Evolutionary conservation across 2,329 filamentous ascomycete species (phyloP).

Genomic region (Didymella pinodella): DNA sequence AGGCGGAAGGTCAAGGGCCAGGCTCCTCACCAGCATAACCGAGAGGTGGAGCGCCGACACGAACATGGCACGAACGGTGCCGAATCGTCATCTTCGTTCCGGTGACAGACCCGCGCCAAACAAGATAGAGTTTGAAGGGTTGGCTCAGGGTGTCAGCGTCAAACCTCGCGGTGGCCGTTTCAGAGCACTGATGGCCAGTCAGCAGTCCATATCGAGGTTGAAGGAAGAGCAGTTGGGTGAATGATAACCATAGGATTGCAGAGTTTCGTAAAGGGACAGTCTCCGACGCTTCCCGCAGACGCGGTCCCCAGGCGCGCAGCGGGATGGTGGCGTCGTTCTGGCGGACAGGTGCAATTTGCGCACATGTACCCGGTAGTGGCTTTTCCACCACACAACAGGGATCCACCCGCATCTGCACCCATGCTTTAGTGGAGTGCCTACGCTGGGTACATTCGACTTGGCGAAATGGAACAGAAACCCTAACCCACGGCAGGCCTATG

Average conservation of each 20-base stretch:
- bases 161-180: slow-evolving; percentile 12
- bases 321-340: slow-evolving; percentile 10
- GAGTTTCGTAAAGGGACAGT: not conserved
- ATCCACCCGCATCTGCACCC: slow-evolving; percentile 13
- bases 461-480: slow-evolving; percentile 2
- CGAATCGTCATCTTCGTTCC: slow-evolving; percentile 31
- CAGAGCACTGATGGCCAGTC: slow-evolving; percentile 8
- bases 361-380: slow-evolving; percentile 22
- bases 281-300: slow-evolving; percentile 3
- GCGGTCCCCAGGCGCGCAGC: slow-evolving; percentile 16
- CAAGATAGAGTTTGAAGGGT: slow-evolving; percentile 16
- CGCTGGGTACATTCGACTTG: not conserved
- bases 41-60: slow-evolving; percentile 31
- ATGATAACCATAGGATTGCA: not conserved
- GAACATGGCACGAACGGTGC: slow-evolving; percentile 36
- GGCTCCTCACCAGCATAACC: slow-evolving; percentile 11
- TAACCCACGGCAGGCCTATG: not conserved
- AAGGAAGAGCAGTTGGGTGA: not conserved
- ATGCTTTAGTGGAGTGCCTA: slow-evolving; percentile 4
- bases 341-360: slow-evolving; percentile 20
- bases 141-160: slow-evolving; percentile 14
- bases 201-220: not conserved
- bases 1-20: slow-evolving; percentile 28
- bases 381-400: slow-evolving; percentile 13
- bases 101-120: slow-evolving; percentile 27